Conservation (phyloP, 208 protist genomes). For the Herpetomonas muscarum region DNA sequence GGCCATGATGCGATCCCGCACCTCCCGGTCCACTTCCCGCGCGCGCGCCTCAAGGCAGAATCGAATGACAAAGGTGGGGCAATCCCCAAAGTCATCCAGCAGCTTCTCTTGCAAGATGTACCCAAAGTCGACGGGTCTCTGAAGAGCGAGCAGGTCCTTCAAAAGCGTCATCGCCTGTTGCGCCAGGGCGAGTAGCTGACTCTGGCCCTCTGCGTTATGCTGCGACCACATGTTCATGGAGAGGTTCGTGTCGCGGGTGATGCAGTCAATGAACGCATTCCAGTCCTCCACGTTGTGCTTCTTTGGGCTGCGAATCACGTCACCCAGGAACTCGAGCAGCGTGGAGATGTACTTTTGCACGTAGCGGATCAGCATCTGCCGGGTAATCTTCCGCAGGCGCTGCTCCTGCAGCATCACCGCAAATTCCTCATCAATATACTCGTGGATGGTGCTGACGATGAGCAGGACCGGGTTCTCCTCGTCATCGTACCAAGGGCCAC, state of each 20-base stretch:
- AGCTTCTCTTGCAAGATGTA: slow-evolving; percentile 70
- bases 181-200: slow-evolving; percentile 54
- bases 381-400: slow-evolving; percentile 46
- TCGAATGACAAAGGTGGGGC: slow-evolving; percentile 76
- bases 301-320: slow-evolving; percentile 76
- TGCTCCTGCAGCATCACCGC: slow-evolving; percentile 60
- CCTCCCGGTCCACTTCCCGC: slow-evolving; percentile 54
- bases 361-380: slow-evolving; percentile 70
- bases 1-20: slow-evolving; percentile 56
- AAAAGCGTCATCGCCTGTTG: slow-evolving; percentile 50
- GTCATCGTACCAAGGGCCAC: slow-evolving; percentile 64
- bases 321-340: slow-evolving; percentile 74
- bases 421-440: slow-evolving; percentile 88
- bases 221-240: slow-evolving; percentile 53
- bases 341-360: slow-evolving; percentile 71
- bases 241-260: slow-evolving; percentile 58
- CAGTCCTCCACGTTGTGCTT: slow-evolving; percentile 64
- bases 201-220: slow-evolving; percentile 23
- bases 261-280: slow-evolving; percentile 62
- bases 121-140: slow-evolving; percentile 68
- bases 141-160: slow-evolving; percentile 54
- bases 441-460: slow-evolving; percentile 73
- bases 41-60: slow-evolving; percentile 60
- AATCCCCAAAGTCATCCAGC: slow-evolving; percentile 84
- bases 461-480: slow-evolving; percentile 70